Percentiles rank a stretch among this genome's conserved stretches.
phyloP scores from a whole-genome alignment of 257 asterid genomes.

The Solanum tacnaense region DNA sequence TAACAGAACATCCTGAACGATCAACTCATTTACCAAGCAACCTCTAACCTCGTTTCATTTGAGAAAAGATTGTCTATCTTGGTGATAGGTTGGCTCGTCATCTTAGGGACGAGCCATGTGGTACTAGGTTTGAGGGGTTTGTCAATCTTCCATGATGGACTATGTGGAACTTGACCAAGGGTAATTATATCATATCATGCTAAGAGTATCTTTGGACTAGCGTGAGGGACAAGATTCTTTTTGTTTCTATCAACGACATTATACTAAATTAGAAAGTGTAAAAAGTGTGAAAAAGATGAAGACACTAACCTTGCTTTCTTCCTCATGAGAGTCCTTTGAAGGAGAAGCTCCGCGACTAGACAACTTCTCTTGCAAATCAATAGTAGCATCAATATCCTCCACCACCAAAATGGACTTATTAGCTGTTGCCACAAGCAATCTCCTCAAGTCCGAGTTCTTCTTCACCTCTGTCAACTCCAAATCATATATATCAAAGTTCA shows the following conservation, averaged over 20 bases:
- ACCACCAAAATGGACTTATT: conserved; percentile 53
- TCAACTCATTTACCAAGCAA: not conserved
- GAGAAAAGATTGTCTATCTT: not conserved
- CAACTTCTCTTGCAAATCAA: conserved; percentile 37
- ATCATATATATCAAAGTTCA: conserved; percentile 60
- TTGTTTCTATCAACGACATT: not conserved
- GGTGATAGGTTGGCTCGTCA: not conserved
- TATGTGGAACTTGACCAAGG: not conserved
- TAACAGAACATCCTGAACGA: not conserved
- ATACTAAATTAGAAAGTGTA: not conserved
- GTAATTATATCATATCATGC: not conserved
- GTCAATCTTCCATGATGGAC: not conserved
- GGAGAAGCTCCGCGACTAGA: conserved; percentile 7
- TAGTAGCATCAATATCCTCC: conserved; percentile 58
- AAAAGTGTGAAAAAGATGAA: not conserved
- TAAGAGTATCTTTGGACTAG: not conserved
- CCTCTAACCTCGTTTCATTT: not conserved
- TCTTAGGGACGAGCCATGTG: not conserved
- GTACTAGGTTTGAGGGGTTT: not conserved
- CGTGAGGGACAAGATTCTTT: not conserved
- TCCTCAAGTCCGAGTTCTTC: conserved; percentile 38
- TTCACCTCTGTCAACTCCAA: conserved; percentile 49
- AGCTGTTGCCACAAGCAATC: conserved; percentile 29
- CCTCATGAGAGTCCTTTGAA: not conserved
- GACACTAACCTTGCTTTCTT: conserved; percentile 22